A percentile compares a stretch with the other conserved stretches of the same genome.
Evolutionary conservation across 208 protist genomes (phyloP).

Genomic region (Acanthamoeba divionensis): DNA sequence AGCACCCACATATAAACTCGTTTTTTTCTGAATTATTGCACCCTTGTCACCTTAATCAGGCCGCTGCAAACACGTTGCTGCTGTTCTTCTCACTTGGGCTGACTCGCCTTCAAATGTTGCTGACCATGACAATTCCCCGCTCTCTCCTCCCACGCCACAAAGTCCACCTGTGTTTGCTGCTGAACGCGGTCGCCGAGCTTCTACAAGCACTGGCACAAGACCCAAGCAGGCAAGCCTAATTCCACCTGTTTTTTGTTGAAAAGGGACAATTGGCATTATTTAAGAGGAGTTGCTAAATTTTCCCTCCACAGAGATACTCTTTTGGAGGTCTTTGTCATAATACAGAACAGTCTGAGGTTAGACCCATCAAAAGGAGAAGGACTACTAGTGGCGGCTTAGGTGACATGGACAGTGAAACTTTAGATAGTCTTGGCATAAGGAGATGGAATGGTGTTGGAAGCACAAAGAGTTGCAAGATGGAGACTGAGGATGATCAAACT

Average conservation of each 20-base stretch:
- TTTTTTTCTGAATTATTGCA: neutral
- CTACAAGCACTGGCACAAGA: neutral
- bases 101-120: neutral
- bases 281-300: neutral
- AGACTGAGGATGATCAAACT: no score
- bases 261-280: neutral
- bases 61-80: constrained; percentile 7
- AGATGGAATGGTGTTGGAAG: no score
- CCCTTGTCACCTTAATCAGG: neutral
- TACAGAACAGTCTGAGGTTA: no score
- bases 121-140: neutral
- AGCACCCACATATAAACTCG: neutral
- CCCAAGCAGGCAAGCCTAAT: neutral
- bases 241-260: neutral
- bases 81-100: neutral
- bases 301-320: no score
- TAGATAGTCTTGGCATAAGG: no score
- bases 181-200: neutral
- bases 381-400: no score
- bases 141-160: no score
- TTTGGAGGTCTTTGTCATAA: no score
- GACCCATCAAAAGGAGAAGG: no score
- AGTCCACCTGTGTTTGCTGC: no score
- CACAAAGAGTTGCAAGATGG: no score
- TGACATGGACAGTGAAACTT: no score